Evolutionary conservation across 2,329 filamentous ascomycete species (phyloP).

Genomic region (Cadophora sp.): DNA sequence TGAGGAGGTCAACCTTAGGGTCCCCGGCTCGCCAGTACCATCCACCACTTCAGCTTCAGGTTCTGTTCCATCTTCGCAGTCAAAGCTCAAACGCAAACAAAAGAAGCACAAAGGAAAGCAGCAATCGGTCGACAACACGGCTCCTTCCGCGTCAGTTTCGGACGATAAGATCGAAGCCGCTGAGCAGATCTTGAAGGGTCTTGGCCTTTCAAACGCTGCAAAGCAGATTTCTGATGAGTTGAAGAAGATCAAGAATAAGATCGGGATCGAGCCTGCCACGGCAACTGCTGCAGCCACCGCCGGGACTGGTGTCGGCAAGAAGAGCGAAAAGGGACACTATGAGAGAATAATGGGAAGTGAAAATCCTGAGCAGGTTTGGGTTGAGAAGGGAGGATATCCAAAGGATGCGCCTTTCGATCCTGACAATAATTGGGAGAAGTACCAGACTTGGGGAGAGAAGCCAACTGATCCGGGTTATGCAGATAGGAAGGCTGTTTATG

Average conservation of each 20-base stretch:
- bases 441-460: constrained; percentile 10
- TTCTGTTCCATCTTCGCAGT: neutral
- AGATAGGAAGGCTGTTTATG: constrained; percentile 1
- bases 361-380: constrained; percentile 1
- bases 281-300: neutral
- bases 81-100: neutral
- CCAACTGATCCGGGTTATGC: constrained; percentile 1
- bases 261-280: neutral
- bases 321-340: neutral
- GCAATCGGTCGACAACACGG: neutral
- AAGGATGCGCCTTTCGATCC: constrained; percentile 6
- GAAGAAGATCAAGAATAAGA: neutral
- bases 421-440: constrained; percentile 12
- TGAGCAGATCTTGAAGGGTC: too few species aligned
- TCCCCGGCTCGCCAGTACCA: neutral
- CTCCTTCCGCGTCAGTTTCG: neutral
- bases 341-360: neutral
- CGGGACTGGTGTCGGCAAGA: neutral
- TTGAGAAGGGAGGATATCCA: constrained; percentile 4
- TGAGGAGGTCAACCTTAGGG: too few species aligned
- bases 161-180: too few species aligned
- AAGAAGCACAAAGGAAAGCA: neutral
- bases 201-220: neutral
- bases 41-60: neutral
- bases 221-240: neutral